phyloP scores from a whole-genome alignment of 768 basidiomycete genomes.

The Boletus coccyginus region DNA sequence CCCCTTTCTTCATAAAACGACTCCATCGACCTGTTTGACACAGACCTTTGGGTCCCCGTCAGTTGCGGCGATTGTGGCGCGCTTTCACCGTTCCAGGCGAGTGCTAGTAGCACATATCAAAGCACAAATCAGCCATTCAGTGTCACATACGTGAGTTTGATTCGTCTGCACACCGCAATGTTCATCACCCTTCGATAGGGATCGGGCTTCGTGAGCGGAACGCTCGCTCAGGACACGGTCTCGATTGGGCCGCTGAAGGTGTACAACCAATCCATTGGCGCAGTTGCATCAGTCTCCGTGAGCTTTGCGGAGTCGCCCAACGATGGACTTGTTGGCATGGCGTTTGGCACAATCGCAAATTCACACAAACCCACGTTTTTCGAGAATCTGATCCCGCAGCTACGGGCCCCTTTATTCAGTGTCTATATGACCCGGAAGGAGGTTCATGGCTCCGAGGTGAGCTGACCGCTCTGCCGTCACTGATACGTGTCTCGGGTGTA shows the following conservation, averaged over 20 bases:
- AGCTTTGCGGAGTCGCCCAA: constrained; percentile 53
- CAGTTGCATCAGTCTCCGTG: constrained; percentile 42
- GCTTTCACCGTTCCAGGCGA: constrained; percentile 35
- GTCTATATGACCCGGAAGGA: constrained; percentile 50
- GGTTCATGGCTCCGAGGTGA: constrained; percentile 48
- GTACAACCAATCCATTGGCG: constrained; percentile 53
- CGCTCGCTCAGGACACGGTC: constrained; percentile 49
- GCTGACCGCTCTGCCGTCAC: constrained; percentile 5
- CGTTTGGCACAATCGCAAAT: constrained; percentile 54
- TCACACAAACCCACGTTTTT: constrained; percentile 53
- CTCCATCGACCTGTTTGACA: neutral
- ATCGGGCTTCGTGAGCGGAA: constrained; percentile 50
- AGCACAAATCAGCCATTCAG: constrained; percentile 32
- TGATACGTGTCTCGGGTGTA: neutral
- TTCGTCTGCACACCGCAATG: constrained; percentile 5
- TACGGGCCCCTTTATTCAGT: constrained; percentile 51
- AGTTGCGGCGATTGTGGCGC: constrained; percentile 39
- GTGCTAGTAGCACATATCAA: constrained; percentile 41
- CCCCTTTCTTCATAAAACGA: neutral
- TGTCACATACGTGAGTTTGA: constrained; percentile 42
- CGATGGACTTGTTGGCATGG: constrained; percentile 60
- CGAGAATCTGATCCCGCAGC: constrained; percentile 52
- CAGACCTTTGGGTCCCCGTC: constrained; percentile 59
- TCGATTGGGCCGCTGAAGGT: constrained; percentile 45
- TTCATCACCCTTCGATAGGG: constrained; percentile 36